These are phyloP conservation scores for Tuber brumale DNA, from an alignment of 495 filamentous ascomycete species.

Conservation along the genomic window DNA sequence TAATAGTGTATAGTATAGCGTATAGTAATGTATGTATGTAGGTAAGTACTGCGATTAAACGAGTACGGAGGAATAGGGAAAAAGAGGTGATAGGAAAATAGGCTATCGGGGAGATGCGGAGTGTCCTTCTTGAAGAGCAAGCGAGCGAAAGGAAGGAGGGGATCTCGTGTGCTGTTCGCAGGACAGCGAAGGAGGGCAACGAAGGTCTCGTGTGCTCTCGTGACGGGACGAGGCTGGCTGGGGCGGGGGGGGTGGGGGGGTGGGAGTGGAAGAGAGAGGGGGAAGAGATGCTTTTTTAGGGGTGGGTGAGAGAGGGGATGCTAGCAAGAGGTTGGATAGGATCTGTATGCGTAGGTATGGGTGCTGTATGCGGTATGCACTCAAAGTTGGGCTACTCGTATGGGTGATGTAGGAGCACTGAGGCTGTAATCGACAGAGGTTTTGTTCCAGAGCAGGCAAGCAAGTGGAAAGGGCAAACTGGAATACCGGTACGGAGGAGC, in stretches of 20 bases:
- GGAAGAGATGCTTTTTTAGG: slow-evolving; percentile 17
- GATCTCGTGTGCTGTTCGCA: slow-evolving; percentile 37
- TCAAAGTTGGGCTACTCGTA: neutral
- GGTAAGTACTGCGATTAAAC: slow-evolving; percentile 3
- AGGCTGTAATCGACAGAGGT: neutral
- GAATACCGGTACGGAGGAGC: neutral
- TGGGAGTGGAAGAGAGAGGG: neutral
- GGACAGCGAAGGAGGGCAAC: slow-evolving; percentile 25
- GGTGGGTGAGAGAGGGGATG: slow-evolving; percentile 7
- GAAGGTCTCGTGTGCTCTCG: slow-evolving; percentile 32
- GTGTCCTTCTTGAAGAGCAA: slow-evolving; percentile 2
- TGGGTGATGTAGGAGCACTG: neutral
- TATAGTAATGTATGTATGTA: slow-evolving; percentile 3
- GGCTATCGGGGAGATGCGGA: slow-evolving; percentile 2
- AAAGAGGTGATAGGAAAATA: neutral
- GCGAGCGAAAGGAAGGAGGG: neutral
- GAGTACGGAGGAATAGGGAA: slow-evolving; percentile 17
- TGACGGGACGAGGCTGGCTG: slow-evolving; percentile 25
- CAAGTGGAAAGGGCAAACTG: neutral
- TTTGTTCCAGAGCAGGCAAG: neutral
- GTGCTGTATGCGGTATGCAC: neutral
- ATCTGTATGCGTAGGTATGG: slow-evolving; percentile 2
- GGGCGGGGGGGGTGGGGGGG: slow-evolving; percentile 13
- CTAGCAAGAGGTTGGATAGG: slow-evolving; percentile 11
- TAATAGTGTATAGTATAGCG: slow-evolving; percentile 1